Evolutionary conservation across 495 filamentous ascomycete genomes (phyloP).

Genomic region (Trichocladium uniseriatum): DNA sequence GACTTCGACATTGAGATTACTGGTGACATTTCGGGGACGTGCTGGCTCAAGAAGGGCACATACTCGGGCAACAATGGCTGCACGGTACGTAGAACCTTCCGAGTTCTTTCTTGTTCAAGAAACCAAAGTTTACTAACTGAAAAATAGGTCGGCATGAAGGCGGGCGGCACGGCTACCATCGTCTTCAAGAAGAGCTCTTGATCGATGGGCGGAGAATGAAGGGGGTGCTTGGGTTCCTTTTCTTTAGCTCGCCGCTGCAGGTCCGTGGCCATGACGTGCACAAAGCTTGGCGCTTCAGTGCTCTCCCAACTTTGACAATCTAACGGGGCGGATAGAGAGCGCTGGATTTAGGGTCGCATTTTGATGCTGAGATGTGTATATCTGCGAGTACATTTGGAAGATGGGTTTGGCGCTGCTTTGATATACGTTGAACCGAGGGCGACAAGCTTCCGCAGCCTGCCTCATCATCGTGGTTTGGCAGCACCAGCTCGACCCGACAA

Average conservation of each 20-base stretch:
- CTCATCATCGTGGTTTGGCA: too few relatives aligned
- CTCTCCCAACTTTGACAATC: conserved; percentile 7
- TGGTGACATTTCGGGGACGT: conserved; percentile 54
- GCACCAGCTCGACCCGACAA: too few relatives aligned
- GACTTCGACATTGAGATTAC: conserved; percentile 66
- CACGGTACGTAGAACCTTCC: conserved; percentile 47
- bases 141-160: conserved; percentile 30
- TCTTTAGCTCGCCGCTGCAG: conserved; percentile 2
- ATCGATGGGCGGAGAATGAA: background rate
- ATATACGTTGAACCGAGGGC: background rate
- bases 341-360: conserved; percentile 18
- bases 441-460: background rate
- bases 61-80: conserved; percentile 55
- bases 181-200: conserved; percentile 23
- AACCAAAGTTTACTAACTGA: conserved; percentile 9
- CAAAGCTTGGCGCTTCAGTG: background rate
- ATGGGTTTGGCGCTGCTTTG: conserved; percentile 2
- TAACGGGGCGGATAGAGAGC: background rate
- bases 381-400: conserved; percentile 35
- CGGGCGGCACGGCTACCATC: conserved; percentile 30
- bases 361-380: conserved; percentile 25
- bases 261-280: background rate
- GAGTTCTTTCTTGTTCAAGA: background rate
- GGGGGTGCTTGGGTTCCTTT: background rate
- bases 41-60: conserved; percentile 60